Percentiles rank a stretch among this genome's conserved stretches.
Conservation (phyloP, 208 protist genomes). For the Leishmania aethiopica region DNA sequence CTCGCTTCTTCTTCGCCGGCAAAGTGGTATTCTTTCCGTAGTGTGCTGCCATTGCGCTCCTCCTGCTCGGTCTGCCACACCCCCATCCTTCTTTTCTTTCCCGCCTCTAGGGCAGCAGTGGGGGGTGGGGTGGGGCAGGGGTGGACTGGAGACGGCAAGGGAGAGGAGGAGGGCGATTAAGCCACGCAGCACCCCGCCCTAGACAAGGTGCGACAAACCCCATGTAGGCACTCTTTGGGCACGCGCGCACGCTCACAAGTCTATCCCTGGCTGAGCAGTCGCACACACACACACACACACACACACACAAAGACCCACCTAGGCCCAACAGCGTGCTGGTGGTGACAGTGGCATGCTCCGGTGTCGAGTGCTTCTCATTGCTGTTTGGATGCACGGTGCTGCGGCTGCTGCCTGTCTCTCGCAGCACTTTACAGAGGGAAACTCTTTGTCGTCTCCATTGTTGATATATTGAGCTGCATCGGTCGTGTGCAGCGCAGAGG, state of each 20-base stretch:
- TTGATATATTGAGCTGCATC: not conserved
- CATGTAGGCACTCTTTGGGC: not conserved
- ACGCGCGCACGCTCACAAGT: not conserved
- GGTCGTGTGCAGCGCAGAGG: not conserved
- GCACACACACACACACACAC: too few relatives aligned
- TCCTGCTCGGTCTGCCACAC: not conserved
- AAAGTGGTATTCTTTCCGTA: not conserved
- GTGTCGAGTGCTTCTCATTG: not conserved
- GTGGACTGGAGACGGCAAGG: not conserved
- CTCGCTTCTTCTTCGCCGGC: not conserved
- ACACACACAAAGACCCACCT: not conserved
- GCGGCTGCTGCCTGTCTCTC: not conserved
- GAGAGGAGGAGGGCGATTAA: not conserved
- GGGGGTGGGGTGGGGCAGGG: not conserved
- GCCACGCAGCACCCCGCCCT: not conserved
- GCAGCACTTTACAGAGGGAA: not conserved
- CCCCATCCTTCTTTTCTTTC: not conserved
- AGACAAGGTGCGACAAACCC: not conserved
- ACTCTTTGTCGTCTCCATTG: not conserved
- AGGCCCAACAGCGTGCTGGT: not conserved
- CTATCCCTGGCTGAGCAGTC: not conserved
- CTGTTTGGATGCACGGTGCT: not conserved
- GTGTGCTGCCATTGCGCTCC: not conserved
- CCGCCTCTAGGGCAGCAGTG: not conserved
- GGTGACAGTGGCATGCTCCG: not conserved